Evolutionary conservation across 2,329 filamentous ascomycete genomes (phyloP).

Genomic region (Curvularia verruculosa): DNA sequence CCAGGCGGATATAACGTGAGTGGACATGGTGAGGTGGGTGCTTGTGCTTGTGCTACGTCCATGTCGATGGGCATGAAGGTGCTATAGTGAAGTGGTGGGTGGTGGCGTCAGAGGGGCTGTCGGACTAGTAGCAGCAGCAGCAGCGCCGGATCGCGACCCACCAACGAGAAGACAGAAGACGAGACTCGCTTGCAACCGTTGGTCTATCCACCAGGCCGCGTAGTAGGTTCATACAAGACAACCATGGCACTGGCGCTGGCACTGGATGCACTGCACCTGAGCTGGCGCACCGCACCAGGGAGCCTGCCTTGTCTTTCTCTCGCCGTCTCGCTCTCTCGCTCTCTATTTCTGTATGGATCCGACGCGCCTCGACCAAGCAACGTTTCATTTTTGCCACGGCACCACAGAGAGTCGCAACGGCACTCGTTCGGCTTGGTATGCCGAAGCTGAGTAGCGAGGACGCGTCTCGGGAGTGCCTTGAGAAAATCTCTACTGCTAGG

Average conservation of each 20-base stretch:
- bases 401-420: not conserved
- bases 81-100: not conserved
- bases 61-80: not conserved
- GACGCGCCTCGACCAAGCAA: not conserved
- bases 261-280: too few relatives aligned
- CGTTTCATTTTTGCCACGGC: not conserved
- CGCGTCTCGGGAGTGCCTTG: not conserved
- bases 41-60: not conserved
- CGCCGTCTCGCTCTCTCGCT: too few relatives aligned
- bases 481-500: slow-evolving; percentile 10
- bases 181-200: slow-evolving; percentile 7
- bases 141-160: slow-evolving; percentile 6
- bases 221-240: not conserved
- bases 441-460: slow-evolving; percentile 5
- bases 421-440: slow-evolving; percentile 8
- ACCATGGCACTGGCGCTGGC: not conserved
- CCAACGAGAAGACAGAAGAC: slow-evolving; percentile 2
- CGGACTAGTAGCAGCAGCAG: not conserved
- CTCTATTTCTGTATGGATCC: not conserved
- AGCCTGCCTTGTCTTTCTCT: too few relatives aligned
- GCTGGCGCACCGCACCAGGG: not conserved
- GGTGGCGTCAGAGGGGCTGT: not conserved
- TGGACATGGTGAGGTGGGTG: not conserved
- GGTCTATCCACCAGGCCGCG: not conserved
- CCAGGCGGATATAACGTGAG: not conserved